A percentile compares a stretch with the other conserved stretches of the same genome.
These are phyloP conservation scores for Daldinia sp. DNA, from an alignment of 2,329 filamentous ascomycete genomes.

Conservation along the genomic window DNA sequence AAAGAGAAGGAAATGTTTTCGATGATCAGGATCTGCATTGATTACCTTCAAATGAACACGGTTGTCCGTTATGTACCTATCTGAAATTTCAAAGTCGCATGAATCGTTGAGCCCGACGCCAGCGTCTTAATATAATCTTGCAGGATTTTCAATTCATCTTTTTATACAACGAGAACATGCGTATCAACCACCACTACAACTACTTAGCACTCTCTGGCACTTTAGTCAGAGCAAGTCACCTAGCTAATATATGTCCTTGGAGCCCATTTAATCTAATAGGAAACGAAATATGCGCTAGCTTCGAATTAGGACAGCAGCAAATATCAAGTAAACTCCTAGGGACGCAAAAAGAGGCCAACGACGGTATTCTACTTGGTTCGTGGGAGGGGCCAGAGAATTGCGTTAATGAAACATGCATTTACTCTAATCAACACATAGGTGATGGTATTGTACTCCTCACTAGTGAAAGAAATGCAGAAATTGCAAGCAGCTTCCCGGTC, in stretches of 20 bases:
- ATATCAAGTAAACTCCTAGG: not conserved
- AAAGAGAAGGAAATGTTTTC: slow-evolving; percentile 1
- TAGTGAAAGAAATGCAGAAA: slow-evolving; percentile 41
- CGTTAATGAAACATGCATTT: slow-evolving; percentile 47
- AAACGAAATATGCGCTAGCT: slow-evolving; percentile 35
- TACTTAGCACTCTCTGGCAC: slow-evolving; percentile 11
- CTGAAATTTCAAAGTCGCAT: not conserved
- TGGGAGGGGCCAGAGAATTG: slow-evolving; percentile 48
- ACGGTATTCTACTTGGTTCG: not conserved
- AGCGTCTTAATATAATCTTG: not conserved
- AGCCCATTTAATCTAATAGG: slow-evolving; percentile 29
- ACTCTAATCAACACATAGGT: slow-evolving; percentile 40
- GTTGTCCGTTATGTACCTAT: not conserved
- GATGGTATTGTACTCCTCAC: slow-evolving; percentile 47
- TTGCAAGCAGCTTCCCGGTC: slow-evolving; percentile 37
- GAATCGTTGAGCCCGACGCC: not conserved
- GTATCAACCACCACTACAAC: not conserved
- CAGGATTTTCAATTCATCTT: not conserved
- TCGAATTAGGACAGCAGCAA: not conserved
- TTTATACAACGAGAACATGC: slow-evolving; percentile 23
- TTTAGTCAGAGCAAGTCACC: not conserved
- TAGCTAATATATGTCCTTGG: slow-evolving; percentile 38
- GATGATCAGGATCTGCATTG: not conserved
- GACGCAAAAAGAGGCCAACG: slow-evolving; percentile 1
- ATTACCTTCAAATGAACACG: not conserved